A percentile compares a stretch with the other conserved stretches of the same genome.
These are phyloP conservation scores for Chrysanthemum lavandulifolium DNA, from an alignment of 129 eudicot species.

Conservation along the genomic window DNA sequence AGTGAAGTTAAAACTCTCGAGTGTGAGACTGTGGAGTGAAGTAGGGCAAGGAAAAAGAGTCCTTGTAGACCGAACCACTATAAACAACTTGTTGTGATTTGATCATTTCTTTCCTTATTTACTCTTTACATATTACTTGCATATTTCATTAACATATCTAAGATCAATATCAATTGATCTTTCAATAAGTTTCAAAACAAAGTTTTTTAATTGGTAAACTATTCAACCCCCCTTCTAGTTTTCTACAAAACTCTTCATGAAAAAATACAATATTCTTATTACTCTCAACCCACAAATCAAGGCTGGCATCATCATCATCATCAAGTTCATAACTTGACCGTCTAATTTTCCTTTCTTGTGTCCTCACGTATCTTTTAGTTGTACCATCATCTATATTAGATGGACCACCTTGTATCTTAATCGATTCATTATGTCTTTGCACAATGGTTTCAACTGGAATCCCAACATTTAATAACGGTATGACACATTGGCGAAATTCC, in stretches of 20 bases:
- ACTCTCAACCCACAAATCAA: constrained; percentile 67
- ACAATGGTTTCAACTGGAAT: constrained; percentile 82
- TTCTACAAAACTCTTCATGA: constrained; percentile 47
- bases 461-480: constrained; percentile 68
- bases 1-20: no score
- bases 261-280: constrained; percentile 58
- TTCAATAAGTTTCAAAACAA: no score
- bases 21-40: no score
- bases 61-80: no score
- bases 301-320: constrained; percentile 67
- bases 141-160: no score
- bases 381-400: constrained; percentile 70
- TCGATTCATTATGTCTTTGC: constrained; percentile 83
- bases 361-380: constrained; percentile 69
- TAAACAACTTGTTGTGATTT: no score
- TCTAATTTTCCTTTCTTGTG: constrained; percentile 76
- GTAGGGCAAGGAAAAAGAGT: no score
- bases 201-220: no score
- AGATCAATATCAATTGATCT: no score
- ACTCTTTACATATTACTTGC: no score
- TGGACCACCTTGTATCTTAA: constrained; percentile 79
- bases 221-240: no score
- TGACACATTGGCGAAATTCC: constrained; percentile 74
- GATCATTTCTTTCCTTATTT: no score
- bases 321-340: constrained; percentile 62